Evolutionary conservation across 2,329 filamentous ascomycete species (phyloP), one percentile per base, ranked within the genome.

Genomic region (Colletotrichum sp.): DNA sequence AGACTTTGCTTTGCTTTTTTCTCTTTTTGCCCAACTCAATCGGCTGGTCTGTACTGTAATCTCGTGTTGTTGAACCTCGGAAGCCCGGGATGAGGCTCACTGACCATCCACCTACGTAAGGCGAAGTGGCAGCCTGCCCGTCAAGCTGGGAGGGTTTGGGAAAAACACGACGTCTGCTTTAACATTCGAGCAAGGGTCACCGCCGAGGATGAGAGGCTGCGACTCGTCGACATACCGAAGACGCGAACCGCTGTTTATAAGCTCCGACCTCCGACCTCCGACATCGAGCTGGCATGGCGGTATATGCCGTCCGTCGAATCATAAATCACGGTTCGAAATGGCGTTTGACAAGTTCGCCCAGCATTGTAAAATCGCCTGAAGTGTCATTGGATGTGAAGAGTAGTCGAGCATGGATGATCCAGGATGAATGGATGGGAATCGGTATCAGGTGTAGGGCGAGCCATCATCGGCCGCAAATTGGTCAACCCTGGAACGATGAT

Each of bases 201-300:
- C 60, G 62, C 36, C 28, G 55, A 52, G 15, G 70, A 60, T 18
- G 25, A 22, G 18, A 43, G 15, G 67, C 61, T 34, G 68, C 30
- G 30, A 64, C 39, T 55, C 18, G 58, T 65, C 48, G 15, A 48
- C 55, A 67, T 25, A 64, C 56, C 39, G 70, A 73, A 65, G 70
- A 73, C 64, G 70, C 64, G 70, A 69, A 65, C 22, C 70, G 74
- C 70, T 55, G 58, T 22, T 65, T 48, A 15, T 69, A 74, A 68
- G n/a, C 64, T 22, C 74, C 70, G 70, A 75, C 32, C 30, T 52
- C 69, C 72, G 72, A 73, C 64, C 48, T 34, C 72, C 36, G 22
- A 66, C 60, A 25, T 32, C 12, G 27, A 36, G n/a, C 18, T 55
- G 69, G 58, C 56, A 58, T 22, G 27, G n/a, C 65, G 58, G 74